phyloP scores from a whole-genome alignment of 75 land plant species.

The Chamaecyparis obtusa region DNA sequence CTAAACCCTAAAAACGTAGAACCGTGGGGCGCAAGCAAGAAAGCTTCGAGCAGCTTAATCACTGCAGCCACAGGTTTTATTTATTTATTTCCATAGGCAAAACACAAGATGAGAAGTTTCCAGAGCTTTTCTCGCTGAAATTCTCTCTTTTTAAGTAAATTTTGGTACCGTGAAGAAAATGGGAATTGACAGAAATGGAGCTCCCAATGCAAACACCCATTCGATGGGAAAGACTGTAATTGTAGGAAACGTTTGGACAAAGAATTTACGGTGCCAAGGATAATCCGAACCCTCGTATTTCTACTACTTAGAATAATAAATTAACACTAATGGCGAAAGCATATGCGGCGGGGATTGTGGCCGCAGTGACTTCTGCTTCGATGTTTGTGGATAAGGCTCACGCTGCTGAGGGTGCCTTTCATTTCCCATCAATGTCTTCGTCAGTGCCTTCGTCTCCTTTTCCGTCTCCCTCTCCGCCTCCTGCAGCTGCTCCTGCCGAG shows the following conservation, averaged over 20 bases:
- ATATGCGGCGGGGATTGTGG: neutral
- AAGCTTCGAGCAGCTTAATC: neutral
- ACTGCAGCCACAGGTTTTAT: neutral
- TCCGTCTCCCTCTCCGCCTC: constrained; percentile 11
- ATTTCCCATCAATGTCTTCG: constrained; percentile 12
- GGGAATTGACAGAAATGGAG: neutral
- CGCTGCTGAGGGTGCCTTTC: constrained; percentile 53
- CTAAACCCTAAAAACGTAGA: too few relatives aligned
- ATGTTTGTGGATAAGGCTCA: constrained; percentile 23
- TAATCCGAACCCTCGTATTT: neutral
- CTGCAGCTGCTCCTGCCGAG: constrained; percentile 10
- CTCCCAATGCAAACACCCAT: neutral
- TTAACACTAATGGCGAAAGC: neutral
- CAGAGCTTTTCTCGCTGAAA: neutral
- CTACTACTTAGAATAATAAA: neutral
- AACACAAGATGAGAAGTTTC: neutral
- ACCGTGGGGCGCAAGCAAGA: neutral
- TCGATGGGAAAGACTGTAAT: neutral
- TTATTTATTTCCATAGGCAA: too few relatives aligned
- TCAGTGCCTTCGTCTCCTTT: neutral
- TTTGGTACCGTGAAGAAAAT: neutral
- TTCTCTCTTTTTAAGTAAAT: neutral
- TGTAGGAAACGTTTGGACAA: too few relatives aligned
- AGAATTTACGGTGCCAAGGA: neutral
- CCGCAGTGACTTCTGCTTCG: constrained; percentile 39